phyloP scores from a whole-genome alignment of 352 stramenopile species.

The Pythium aristosporum region DNA sequence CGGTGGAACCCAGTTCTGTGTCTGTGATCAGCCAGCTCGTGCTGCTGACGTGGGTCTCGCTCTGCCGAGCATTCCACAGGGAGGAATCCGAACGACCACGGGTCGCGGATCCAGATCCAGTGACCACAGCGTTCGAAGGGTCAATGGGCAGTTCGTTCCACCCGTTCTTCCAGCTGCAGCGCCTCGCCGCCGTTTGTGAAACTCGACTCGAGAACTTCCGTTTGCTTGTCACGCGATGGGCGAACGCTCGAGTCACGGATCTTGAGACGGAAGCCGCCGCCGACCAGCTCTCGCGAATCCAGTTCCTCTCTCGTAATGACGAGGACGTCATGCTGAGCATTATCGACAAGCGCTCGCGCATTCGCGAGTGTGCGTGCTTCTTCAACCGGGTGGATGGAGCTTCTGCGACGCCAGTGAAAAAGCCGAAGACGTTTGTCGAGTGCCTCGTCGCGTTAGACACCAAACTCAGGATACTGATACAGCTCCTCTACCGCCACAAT shows the following conservation, averaged over 20 bases:
- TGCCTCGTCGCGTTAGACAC: background rate
- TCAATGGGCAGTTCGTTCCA: constrained; percentile 47
- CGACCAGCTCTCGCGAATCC: constrained; percentile 3
- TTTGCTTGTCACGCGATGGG: constrained; percentile 29
- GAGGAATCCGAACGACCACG: background rate
- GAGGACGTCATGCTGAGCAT: background rate
- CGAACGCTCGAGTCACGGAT: constrained; percentile 15
- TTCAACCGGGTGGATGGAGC: background rate
- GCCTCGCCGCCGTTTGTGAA: constrained; percentile 18
- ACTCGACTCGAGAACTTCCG: constrained; percentile 24
- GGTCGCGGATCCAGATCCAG: background rate
- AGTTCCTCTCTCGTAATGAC: background rate
- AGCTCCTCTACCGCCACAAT: no score
- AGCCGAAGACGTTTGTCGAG: constrained; percentile 19
- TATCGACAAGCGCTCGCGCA: constrained; percentile 12
- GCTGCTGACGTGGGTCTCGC: constrained; percentile 32
- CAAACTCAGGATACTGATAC: no score
- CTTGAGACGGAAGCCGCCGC: background rate
- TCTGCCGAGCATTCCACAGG: constrained; percentile 6
- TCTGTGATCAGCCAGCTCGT: constrained; percentile 39
- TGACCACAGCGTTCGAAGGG: constrained; percentile 7
- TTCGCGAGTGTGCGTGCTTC: constrained; percentile 8
- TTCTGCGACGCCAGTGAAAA: background rate
- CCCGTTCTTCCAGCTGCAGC: constrained; percentile 50
- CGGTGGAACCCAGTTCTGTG: background rate